Conservation (phyloP, 805 yeast species). For the Candida taoyuanica region DNA sequence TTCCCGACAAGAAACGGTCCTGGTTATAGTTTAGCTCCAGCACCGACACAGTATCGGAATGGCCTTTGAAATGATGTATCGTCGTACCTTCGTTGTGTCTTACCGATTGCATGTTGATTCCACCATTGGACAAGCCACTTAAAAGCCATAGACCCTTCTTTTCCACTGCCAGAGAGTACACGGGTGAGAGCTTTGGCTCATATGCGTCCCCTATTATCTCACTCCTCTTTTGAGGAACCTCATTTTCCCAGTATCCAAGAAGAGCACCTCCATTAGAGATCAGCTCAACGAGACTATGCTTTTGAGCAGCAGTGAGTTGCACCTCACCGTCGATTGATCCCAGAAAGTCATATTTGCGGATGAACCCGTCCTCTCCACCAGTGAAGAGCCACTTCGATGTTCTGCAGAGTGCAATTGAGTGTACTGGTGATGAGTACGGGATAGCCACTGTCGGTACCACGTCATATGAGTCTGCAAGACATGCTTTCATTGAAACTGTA, state of each 20-base stretch:
- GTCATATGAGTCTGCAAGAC: slow-evolving; percentile 53
- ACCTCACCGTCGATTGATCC: slow-evolving; percentile 82
- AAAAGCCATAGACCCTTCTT: slow-evolving; percentile 78
- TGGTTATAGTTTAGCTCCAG: slow-evolving; percentile 60
- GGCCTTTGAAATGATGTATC: slow-evolving; percentile 71
- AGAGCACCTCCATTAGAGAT: slow-evolving; percentile 81
- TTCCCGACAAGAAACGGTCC: slow-evolving; percentile 66
- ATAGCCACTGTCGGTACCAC: slow-evolving; percentile 84
- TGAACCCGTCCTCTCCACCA: slow-evolving; percentile 95
- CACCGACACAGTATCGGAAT: slow-evolving; percentile 71
- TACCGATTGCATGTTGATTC: slow-evolving; percentile 78
- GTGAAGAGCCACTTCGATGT: slow-evolving; percentile 86
- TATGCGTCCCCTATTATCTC: slow-evolving; percentile 32
- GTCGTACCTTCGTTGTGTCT: slow-evolving; percentile 78
- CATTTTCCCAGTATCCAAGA: slow-evolving; percentile 91
- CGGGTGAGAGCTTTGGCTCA: slow-evolving; percentile 71
- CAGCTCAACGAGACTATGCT: slow-evolving; percentile 83
- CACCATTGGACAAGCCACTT: slow-evolving; percentile 80
- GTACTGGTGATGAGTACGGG: slow-evolving; percentile 74
- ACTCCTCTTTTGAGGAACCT: slow-evolving; percentile 64
- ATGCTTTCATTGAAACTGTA: slow-evolving; percentile 40
- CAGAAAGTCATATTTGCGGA: slow-evolving; percentile 82
- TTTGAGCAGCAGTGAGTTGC: slow-evolving; percentile 86
- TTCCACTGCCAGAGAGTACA: slow-evolving; percentile 81
- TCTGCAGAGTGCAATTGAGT: slow-evolving; percentile 68